Evolutionary conservation across 371 early-diverging fungal species (phyloP).

Genomic region (Capillidium rhysosporum): DNA sequence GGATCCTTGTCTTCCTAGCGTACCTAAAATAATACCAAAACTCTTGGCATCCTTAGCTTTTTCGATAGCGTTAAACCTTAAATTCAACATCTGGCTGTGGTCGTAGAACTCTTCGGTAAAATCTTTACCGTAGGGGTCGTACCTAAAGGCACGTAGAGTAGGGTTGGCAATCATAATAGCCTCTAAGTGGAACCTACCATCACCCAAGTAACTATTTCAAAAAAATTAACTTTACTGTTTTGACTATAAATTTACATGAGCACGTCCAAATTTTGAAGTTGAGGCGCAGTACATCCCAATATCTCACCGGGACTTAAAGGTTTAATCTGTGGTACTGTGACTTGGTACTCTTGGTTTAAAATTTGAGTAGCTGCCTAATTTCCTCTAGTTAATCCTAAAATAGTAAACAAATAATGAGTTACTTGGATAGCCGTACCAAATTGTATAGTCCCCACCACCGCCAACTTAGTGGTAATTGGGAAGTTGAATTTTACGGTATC

Average conservation of each 20-base stretch:
- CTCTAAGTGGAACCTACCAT: constrained; percentile 99
- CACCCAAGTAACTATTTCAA: constrained; percentile 67
- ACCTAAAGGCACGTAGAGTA: constrained; percentile 67
- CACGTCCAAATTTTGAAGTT: constrained; percentile 44
- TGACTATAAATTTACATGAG: constrained; percentile 25
- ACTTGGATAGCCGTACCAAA: constrained; percentile 83
- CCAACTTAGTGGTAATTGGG: constrained; percentile 42
- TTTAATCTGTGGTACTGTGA: constrained; percentile 77
- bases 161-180: constrained; percentile 99
- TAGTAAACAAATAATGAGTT: background rate
- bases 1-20: constrained; percentile 97
- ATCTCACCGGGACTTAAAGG: constrained; percentile 97
- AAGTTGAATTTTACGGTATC: constrained; percentile 75
- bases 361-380: constrained; percentile 27
- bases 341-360: constrained; percentile 36
- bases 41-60: constrained; percentile 46
- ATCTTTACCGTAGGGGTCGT: constrained; percentile 91
- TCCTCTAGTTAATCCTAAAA: constrained; percentile 1
- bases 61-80: constrained; percentile 66
- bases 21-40: constrained; percentile 87
- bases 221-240: too few species aligned
- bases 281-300: constrained; percentile 98
- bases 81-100: constrained; percentile 71
- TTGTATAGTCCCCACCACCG: constrained; percentile 93
- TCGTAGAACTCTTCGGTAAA: constrained; percentile 91